Conservation (phyloP, 75 land plant species). For the Azolla pinnata region DNA sequence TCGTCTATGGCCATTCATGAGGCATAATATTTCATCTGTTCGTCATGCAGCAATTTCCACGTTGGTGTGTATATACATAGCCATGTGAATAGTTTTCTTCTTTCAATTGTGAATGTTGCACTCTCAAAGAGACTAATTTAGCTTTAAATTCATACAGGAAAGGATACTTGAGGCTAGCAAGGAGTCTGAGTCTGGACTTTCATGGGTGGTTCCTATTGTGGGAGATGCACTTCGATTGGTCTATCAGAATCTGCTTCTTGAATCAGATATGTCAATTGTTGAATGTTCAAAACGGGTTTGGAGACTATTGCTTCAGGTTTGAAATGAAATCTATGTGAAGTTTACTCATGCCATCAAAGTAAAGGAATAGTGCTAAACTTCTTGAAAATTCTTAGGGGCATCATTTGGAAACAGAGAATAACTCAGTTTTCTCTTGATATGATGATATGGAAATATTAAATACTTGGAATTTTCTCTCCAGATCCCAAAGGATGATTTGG, state of each 20-base stretch:
- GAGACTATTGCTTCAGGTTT: slow-evolving; percentile 81
- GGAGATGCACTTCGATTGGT: slow-evolving; percentile 83
- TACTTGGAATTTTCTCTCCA: no score
- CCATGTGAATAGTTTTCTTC: background rate
- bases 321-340: no score
- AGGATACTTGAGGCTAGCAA: slow-evolving; percentile 76
- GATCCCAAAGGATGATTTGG: slow-evolving; percentile 66
- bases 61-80: slow-evolving; percentile 35
- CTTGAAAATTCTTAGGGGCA: no score
- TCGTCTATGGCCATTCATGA: slow-evolving; percentile 96
- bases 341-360: no score
- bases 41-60: slow-evolving; percentile 86
- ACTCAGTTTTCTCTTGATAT: no score
- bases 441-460: no score
- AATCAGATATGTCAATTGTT: slow-evolving; percentile 69
- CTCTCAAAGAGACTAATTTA: background rate
- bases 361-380: no score
- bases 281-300: slow-evolving; percentile 86
- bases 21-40: slow-evolving; percentile 90
- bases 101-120: slow-evolving; percentile 1
- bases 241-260: slow-evolving; percentile 86
- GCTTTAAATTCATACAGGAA: slow-evolving; percentile 43
- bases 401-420: no score
- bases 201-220: slow-evolving; percentile 79
- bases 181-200: slow-evolving; percentile 24